Percentiles rank a stretch among this genome's conserved stretches.
These are phyloP conservation scores for Russula griseocarnosa DNA, from an alignment of 768 basidiomycete species.

Conservation along the genomic window DNA sequence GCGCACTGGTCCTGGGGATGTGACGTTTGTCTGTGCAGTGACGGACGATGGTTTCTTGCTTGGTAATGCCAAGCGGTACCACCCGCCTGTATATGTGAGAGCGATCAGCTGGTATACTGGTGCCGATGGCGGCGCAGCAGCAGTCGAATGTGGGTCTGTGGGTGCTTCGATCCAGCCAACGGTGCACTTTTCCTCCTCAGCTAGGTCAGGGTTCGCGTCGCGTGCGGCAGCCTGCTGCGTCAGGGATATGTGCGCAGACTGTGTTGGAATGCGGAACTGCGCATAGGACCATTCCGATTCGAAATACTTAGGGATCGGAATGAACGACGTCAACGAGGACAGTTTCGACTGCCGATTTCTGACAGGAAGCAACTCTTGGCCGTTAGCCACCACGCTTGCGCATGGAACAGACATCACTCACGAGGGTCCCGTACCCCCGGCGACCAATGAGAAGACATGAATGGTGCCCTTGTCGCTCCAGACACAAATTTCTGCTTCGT, in stretches of 20 bases:
- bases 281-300: constrained; percentile 97
- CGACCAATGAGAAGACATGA: constrained; percentile 73
- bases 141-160: constrained; percentile 36
- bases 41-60: constrained; percentile 33
- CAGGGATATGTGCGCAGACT: constrained; percentile 77
- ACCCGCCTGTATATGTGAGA: constrained; percentile 84
- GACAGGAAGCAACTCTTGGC: constrained; percentile 3
- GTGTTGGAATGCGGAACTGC: constrained; percentile 82
- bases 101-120: constrained; percentile 75
- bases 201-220: constrained; percentile 50
- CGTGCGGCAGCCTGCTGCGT: constrained; percentile 59
- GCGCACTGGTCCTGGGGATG: constrained; percentile 42
- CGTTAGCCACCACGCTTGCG: constrained; percentile 3
- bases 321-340: constrained; percentile 71
- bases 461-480: constrained; percentile 97
- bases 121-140: constrained; percentile 24
- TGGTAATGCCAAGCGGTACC: constrained; percentile 80
- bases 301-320: constrained; percentile 87
- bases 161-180: constrained; percentile 77
- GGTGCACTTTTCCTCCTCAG: constrained; percentile 80
- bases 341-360: constrained; percentile 85
- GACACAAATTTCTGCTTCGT: constrained; percentile 82
- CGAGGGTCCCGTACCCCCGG: constrained; percentile 55
- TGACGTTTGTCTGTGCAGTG: constrained; percentile 30
- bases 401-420: constrained; percentile 39